A percentile compares a stretch with the other conserved stretches of the same genome.
These are phyloP conservation scores for Aspergillus sp. DNA, from an alignment of 2,329 filamentous ascomycete genomes.

Conservation along the genomic window DNA sequence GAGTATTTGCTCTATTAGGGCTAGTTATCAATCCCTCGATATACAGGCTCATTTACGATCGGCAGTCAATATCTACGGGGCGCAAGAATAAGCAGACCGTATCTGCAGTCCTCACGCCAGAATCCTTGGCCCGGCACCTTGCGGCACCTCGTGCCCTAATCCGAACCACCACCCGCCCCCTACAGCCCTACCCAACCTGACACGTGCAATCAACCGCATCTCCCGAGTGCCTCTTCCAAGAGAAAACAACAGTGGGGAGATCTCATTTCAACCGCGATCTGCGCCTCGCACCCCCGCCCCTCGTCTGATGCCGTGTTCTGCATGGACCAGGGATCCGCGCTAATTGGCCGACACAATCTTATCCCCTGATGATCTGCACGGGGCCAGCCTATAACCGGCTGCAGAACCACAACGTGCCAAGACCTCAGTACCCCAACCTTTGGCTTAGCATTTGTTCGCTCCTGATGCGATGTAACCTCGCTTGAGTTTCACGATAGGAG, in stretches of 20 bases:
- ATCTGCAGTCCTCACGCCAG: background rate
- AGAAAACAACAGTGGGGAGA: background rate
- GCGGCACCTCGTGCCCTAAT: background rate
- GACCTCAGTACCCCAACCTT: background rate
- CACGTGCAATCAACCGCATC: background rate
- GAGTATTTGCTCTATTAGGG: background rate
- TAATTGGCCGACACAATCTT: background rate
- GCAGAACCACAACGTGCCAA: conserved; percentile 1
- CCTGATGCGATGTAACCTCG: conserved; percentile 13
- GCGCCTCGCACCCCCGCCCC: no score
- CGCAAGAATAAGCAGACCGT: background rate
- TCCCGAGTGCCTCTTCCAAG: background rate
- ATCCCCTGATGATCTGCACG: conserved; percentile 3
- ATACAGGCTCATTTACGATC: background rate
- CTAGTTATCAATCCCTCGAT: background rate
- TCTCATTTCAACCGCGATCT: background rate
- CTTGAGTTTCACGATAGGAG: background rate
- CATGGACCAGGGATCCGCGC: background rate
- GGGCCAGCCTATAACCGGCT: conserved; percentile 1
- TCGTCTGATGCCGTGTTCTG: background rate
- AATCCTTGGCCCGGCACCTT: background rate
- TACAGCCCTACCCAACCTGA: background rate
- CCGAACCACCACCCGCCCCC: background rate
- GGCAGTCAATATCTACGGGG: no score
- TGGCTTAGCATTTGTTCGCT: background rate